Base-by-base conservation (phyloP, 495 filamentous ascomycete species). In the Aspergillus incahuasiensis region DNA sequence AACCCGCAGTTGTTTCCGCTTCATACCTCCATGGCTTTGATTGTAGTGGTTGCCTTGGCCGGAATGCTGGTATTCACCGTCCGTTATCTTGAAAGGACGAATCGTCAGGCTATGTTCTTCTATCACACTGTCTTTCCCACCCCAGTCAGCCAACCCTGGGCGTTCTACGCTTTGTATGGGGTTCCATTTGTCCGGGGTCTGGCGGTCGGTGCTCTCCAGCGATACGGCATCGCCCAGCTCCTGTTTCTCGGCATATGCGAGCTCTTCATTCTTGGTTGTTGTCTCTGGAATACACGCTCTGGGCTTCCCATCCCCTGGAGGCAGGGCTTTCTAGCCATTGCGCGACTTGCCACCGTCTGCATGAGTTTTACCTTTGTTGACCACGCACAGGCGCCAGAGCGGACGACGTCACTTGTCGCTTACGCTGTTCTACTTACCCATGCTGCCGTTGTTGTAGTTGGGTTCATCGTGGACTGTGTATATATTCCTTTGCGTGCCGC, bases 301-400 rank as follows among this genome's bases (percentile, higher is more conserved):
- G 25, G 41, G 24, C 44, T 32, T 28, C 25, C 25, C 4, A 28
- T 28, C 24, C 18, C 13, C 18, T 56, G 55, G 55, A 48, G 41
- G 38, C 47, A 40, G 16, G 34, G 22, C 0, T 30, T 32, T 22
- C 28, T 58, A 9, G 21, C 59, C 5, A 2, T 32, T 13, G 46
- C 40, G 9, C 18, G 59, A 18, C 38, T 62, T 12, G 22, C 32
- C 0, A 45, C 40, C 15, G 24, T 54, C 3, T 38, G 9, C 15
- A 57, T 61, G 54, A 52, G 50, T 19, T 57, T 48, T 40, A 55
- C 38, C 0, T 61, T 61, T 25, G 38, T 61, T 18, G 50, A 51
- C 0, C n/a, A 45, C 5, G 50, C 19, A 0, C 19, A 35, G 18
- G 22, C 45, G 6, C 39, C 38, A 16, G 59, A 61, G 24, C 32